Evolutionary conservation across 225 moss, liverwort and hornwort species (phyloP), one percentile per base, ranked within the genome.

Genomic region (Rhytidiadelphus loreus): DNA sequence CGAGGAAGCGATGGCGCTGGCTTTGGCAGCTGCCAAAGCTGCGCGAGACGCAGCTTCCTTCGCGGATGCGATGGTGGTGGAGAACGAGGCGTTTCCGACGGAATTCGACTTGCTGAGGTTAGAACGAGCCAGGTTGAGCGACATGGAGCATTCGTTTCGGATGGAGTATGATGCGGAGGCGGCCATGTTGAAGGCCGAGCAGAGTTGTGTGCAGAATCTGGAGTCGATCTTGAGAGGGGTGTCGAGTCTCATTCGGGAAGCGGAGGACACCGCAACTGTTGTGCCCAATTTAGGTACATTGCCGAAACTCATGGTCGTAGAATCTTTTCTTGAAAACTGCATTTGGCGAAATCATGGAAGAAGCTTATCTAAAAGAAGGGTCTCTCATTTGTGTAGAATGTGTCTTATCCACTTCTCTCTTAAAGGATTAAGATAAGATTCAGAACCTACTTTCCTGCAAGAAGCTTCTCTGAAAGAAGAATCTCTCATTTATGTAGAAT

Each of bases 71-170:
- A 39, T 39, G 79, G 79, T 86, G 30, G 91, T 90, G 55, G 93
- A 93, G 29, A 87, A 92, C 53, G 90, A 92, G 83, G 91, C 90
- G 37, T 96, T 96, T 73, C 95, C 97, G 29, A 91, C 96, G 15
- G 96, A 98, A 83, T 94, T 95, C 28, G 95, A 97, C 80, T 90
- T 96, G 93, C 89, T 97, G 83, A 92, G 95, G 63, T 70, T 98
- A 85, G 98, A 98, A 73, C 93, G 97, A 68, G 98, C 98, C 29
- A 92, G 98, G 86, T 81, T 97, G 87, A 97, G 91, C 61, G 98
- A 97, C 75, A 93, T 97, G 96, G 97, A 96, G 69, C 90, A 91
- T 69, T 91, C 89, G 58, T 91, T 90, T 63, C 91, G 90, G 52
- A 78, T 90, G 89, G 93, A 94, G 43, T 91, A 87, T 60, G 90